These are phyloP conservation scores for Irpex lacteus DNA, from an alignment of 1,284 basidiomycete genomes.

Conservation along the genomic window DNA sequence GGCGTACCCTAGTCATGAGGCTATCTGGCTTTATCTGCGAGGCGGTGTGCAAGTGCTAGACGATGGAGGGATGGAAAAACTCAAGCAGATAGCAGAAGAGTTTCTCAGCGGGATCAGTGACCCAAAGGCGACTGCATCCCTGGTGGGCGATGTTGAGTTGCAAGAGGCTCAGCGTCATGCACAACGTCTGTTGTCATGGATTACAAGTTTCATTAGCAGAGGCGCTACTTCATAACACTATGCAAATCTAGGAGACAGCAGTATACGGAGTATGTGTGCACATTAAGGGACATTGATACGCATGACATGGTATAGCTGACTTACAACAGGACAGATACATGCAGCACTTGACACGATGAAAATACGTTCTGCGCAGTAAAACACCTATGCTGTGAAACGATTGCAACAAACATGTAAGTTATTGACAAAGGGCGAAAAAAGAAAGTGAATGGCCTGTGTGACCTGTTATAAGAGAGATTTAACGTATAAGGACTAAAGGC, in stretches of 20 bases:
- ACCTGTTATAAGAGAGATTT: background rate
- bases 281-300: background rate
- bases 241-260: background rate
- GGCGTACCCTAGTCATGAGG: conserved; percentile 51
- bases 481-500: background rate
- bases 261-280: background rate
- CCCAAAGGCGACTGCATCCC: background rate
- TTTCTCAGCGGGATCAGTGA: background rate
- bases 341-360: background rate
- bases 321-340: background rate
- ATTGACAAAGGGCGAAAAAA: background rate
- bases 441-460: background rate
- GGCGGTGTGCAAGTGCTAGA: background rate
- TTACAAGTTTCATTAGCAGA: background rate
- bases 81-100: conserved; percentile 1
- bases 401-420: background rate
- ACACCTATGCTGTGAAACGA: background rate
- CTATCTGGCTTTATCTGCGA: conserved; percentile 57
- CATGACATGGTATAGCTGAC: background rate
- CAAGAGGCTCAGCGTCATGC: background rate
- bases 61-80: background rate
- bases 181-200: background rate
- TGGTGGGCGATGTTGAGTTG: background rate
- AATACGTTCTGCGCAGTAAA: background rate
- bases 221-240: background rate